A percentile compares a stretch with the other conserved stretches of the same genome.
Conservation (phyloP, 148 eudicot species). For the Persicaria maculosa region DNA sequence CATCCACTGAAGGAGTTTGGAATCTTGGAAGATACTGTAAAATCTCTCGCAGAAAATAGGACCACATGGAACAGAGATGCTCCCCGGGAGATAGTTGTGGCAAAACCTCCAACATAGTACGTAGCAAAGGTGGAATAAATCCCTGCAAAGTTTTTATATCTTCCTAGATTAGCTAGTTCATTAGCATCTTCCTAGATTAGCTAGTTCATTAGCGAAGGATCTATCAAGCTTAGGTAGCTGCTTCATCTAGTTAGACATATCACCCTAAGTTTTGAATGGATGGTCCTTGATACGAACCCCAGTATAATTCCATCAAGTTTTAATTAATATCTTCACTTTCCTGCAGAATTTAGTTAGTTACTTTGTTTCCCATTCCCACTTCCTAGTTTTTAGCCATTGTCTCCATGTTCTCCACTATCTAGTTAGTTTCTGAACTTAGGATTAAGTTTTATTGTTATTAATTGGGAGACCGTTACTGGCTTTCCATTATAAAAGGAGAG, state of each 20-base stretch:
- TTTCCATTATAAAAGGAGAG: too few species aligned
- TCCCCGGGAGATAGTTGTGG: constrained; percentile 71
- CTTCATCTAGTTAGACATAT: neutral
- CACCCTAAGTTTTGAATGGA: neutral
- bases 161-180: constrained; percentile 8
- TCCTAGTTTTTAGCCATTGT: too few species aligned
- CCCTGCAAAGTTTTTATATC: constrained; percentile 43
- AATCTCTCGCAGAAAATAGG: constrained; percentile 50
- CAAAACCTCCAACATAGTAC: constrained; percentile 69
- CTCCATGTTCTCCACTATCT: too few species aligned
- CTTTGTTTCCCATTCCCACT: too few species aligned
- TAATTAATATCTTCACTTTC: too few species aligned
- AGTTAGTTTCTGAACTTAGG: too few species aligned
- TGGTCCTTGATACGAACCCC: too few species aligned
- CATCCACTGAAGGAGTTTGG: constrained; percentile 31
- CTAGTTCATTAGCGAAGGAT: neutral
- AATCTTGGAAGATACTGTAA: constrained; percentile 63
- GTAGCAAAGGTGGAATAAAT: constrained; percentile 79
- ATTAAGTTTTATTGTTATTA: too few species aligned
- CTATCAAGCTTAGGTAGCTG: neutral
- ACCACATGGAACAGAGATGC: constrained; percentile 82
- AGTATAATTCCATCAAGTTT: too few species aligned
- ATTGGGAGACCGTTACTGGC: too few species aligned
- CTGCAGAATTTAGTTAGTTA: too few species aligned
- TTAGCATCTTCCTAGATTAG: too few species aligned